Conservation (phyloP, 1,139 yeast species). For the Debaryomycetaceae sp. region DNA sequence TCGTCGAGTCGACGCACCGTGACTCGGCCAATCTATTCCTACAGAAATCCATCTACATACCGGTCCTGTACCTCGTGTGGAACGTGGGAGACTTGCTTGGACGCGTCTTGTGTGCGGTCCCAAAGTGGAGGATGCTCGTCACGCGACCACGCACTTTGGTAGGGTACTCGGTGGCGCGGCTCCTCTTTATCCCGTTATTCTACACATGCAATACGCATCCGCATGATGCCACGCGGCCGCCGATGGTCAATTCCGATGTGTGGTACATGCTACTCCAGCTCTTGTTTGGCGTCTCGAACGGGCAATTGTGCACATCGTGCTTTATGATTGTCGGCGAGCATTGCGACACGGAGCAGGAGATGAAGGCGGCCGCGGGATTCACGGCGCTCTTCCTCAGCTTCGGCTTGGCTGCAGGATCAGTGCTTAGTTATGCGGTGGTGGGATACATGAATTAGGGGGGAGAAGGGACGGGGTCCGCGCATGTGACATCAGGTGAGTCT, state of each 20-base stretch:
- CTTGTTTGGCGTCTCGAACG: constrained; percentile 76
- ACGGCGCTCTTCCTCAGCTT: constrained; percentile 65
- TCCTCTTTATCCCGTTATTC: constrained; percentile 51
- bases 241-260: constrained; percentile 46
- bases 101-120: constrained; percentile 52
- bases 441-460: constrained; percentile 11
- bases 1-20: constrained; percentile 41
- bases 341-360: constrained; percentile 46
- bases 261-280: constrained; percentile 64
- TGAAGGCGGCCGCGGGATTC: constrained; percentile 91
- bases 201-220: constrained; percentile 56
- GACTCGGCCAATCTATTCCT: constrained; percentile 21
- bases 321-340: constrained; percentile 68
- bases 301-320: constrained; percentile 71
- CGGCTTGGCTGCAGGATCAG: constrained; percentile 70
- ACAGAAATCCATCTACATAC: constrained; percentile 49
- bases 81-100: constrained; percentile 82
- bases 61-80: constrained; percentile 76
- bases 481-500: too few species aligned
- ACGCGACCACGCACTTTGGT: constrained; percentile 31
- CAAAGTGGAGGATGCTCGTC: constrained; percentile 28
- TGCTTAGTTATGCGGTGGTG: constrained; percentile 61
- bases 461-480: neutral
- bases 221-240: constrained; percentile 13
- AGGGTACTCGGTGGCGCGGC: constrained; percentile 41